Base-by-base conservation (phyloP, 1,284 basidiomycete species). In the Nidula niveotomentosa region DNA sequence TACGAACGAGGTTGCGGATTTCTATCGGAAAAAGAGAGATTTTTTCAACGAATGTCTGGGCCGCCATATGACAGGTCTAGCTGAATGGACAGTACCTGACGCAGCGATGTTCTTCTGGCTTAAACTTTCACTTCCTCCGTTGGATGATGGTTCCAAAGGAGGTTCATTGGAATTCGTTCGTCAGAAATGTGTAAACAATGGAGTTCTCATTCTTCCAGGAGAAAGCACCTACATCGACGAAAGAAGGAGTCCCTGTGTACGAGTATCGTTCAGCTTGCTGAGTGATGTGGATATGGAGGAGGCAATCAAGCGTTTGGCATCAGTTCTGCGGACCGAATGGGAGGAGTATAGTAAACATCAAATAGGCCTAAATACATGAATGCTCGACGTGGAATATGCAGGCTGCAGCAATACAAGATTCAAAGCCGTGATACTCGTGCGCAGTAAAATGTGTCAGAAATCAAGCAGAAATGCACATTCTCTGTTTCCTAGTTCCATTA, bases 71-170 rank as follows among this genome's bases (percentile, higher is more conserved):
- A 77, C 76, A 48, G 90, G 84, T 2, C 69, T 94, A 15, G 92
- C 85, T 6, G 85, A 87, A 59, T 97, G 94, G 94, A 82, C 76
- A 18, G 77, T 79, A 1, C 95, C 94, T 0, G 86, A 91, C 48
- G 90, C 94, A 2, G 94, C 94, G 55, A 90, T 94, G 89, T 94
- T 93, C 72, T 81, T 91, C 64, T 93, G 91, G 91, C 48, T 54
- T 43, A 56, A 55, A 47, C 56, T 52, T 15, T 36, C 36, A 10
- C 54, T 53, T 53, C 44, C 51, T 54, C 6, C 54, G 54, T 8
- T 59, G 60, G 66, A 71, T n/a, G 71, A 74, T 15, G 34, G 51
- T 3, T 68, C 64, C 0, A 76, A 80, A 52, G 83, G 81, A 30
- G 93, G 96, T 70, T 90, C 89, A 2, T 83, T 62, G 48, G 51